A percentile compares a stretch with the other conserved stretches of the same genome.
These are phyloP conservation scores for Candida fluviatilis DNA, from an alignment of 805 yeast genomes.

Conservation along the genomic window DNA sequence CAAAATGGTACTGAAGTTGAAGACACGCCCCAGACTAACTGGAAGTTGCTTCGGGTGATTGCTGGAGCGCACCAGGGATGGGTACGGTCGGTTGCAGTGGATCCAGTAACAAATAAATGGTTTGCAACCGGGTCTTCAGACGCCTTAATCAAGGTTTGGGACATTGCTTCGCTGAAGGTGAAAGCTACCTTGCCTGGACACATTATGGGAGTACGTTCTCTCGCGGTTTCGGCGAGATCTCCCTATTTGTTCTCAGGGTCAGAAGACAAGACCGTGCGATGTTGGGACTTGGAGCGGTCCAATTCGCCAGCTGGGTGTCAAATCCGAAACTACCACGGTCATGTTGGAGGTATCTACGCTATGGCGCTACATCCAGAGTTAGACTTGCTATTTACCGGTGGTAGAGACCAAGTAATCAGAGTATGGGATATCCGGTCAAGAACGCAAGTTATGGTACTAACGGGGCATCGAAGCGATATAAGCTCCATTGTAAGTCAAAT, in stretches of 20 bases:
- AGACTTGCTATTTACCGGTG: slow-evolving; percentile 80
- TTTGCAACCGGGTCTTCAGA: slow-evolving; percentile 91
- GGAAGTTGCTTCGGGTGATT: slow-evolving; percentile 71
- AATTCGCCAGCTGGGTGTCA: slow-evolving; percentile 47
- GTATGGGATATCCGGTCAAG: slow-evolving; percentile 93
- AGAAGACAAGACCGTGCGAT: slow-evolving; percentile 87
- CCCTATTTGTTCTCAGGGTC: slow-evolving; percentile 91
- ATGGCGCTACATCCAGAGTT: slow-evolving; percentile 84
- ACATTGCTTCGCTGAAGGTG: slow-evolving; percentile 63
- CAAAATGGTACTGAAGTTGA: neutral
- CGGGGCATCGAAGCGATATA: slow-evolving; percentile 79
- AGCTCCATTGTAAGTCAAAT: slow-evolving; percentile 63
- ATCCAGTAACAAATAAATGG: slow-evolving; percentile 80
- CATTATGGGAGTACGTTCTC: slow-evolving; percentile 78
- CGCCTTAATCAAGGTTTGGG: slow-evolving; percentile 88
- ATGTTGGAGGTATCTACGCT: slow-evolving; percentile 82
- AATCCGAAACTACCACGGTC: slow-evolving; percentile 90
- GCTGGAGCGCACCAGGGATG: slow-evolving; percentile 89
- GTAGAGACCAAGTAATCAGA: slow-evolving; percentile 80
- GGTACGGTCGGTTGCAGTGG: slow-evolving; percentile 78
- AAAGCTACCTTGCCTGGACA: slow-evolving; percentile 85
- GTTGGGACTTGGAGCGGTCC: slow-evolving; percentile 94
- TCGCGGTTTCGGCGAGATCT: slow-evolving; percentile 67
- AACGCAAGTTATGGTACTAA: slow-evolving; percentile 65
- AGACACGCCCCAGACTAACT: slow-evolving; percentile 17